A percentile compares a stretch with the other conserved stretches of the same genome.
Conservation (phyloP, 495 filamentous ascomycete species). For the Aspergillus mulundensis region DNA sequence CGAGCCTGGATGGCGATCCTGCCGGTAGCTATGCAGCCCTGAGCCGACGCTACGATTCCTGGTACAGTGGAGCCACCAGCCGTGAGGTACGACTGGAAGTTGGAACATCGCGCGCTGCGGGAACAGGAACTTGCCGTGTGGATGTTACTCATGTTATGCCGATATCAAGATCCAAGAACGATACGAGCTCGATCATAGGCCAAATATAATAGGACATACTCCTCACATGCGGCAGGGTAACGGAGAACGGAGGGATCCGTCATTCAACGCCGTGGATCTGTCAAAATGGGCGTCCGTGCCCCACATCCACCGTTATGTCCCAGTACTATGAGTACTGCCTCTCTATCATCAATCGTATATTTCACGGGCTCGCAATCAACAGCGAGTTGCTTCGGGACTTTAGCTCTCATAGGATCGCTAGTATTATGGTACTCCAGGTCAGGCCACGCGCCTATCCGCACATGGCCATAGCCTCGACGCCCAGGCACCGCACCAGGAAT, state of each 20-base stretch:
- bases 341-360: not conserved
- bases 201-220: not conserved
- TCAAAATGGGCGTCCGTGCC: not conserved
- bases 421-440: not conserved
- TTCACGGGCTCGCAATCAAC: too few relatives aligned
- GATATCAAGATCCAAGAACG: not conserved
- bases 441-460: not conserved
- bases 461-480: not conserved
- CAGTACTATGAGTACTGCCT: not conserved
- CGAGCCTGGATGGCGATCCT: not conserved
- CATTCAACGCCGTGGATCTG: not conserved
- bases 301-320: not conserved
- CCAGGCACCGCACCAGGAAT: slow-evolving; percentile 1
- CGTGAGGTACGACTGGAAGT: not conserved
- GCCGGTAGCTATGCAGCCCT: not conserved
- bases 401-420: not conserved
- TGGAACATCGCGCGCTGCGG: not conserved
- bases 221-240: slow-evolving; percentile 8
- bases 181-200: not conserved
- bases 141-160: not conserved
- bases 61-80: not conserved
- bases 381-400: not conserved
- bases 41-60: too few relatives aligned
- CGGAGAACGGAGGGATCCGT: slow-evolving; percentile 6
- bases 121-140: not conserved